These are phyloP conservation scores for Clarireedia sp. DNA, from an alignment of 2,329 filamentous ascomycete genomes.

Conservation along the genomic window DNA sequence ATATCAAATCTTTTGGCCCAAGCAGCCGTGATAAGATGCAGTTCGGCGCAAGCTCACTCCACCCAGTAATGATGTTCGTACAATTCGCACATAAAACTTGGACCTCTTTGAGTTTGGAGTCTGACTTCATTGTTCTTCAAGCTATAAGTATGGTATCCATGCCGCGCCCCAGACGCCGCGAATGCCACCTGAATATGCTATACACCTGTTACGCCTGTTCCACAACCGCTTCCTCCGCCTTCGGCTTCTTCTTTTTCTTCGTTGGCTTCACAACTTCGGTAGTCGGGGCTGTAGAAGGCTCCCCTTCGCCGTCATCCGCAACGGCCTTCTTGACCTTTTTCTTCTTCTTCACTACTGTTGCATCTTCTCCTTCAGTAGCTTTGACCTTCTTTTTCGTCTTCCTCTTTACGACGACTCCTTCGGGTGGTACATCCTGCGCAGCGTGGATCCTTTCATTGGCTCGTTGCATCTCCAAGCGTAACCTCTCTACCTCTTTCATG, in stretches of 20 bases:
- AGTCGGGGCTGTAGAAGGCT: conserved; percentile 11
- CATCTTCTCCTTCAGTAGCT: conserved; percentile 16
- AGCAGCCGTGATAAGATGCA: too few species aligned
- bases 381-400: conserved; percentile 46
- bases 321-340: conserved; percentile 39
- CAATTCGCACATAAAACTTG: not conserved
- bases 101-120: not conserved
- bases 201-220: conserved; percentile 8
- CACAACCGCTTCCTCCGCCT: conserved; percentile 13
- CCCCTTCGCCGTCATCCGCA: conserved; percentile 20
- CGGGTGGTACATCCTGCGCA: conserved; percentile 52
- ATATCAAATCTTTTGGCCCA: too few species aligned
- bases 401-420: conserved; percentile 55
- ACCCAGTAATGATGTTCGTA: too few species aligned
- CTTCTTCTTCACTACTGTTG: conserved; percentile 36
- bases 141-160: conserved; percentile 5
- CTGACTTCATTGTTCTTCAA: not conserved
- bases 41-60: too few species aligned
- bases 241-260: conserved; percentile 37
- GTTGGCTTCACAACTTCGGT: conserved; percentile 32
- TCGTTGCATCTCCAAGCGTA: conserved; percentile 83
- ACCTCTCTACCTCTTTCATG: conserved; percentile 77
- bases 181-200: conserved; percentile 7
- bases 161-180: conserved; percentile 9
- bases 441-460: conserved; percentile 68